Conservation (phyloP, 2,329 filamentous ascomycete genomes). For the Fusarium sp. region DNA sequence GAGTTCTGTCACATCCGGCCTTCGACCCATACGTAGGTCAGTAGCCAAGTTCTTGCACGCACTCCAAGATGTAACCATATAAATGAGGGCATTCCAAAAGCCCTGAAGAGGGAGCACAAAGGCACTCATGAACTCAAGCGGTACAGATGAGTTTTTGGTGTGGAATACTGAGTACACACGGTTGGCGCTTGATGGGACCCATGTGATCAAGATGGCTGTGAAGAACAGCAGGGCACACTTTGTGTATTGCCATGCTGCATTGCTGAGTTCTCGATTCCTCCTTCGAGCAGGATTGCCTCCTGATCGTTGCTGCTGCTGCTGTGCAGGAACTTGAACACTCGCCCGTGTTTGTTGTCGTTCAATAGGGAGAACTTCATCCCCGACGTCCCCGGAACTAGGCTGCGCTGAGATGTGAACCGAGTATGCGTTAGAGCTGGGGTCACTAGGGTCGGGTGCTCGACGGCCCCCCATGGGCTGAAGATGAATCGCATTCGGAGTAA, state of each 20-base stretch:
- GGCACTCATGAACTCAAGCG: conserved; percentile 75
- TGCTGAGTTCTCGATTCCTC: conserved; percentile 65
- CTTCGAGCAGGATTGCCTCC: conserved; percentile 46
- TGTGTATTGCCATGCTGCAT: conserved; percentile 74
- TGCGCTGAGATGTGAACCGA: conserved; percentile 62
- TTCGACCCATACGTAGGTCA: conserved; percentile 48
- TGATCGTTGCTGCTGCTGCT: conserved; percentile 30
- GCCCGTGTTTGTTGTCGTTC: conserved; percentile 31
- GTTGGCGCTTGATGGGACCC: conserved; percentile 82
- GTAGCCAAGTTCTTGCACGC: conserved; percentile 64
- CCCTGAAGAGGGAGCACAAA: conserved; percentile 84
- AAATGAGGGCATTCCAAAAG: conserved; percentile 86
- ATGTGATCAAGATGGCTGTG: conserved; percentile 75
- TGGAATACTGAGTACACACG: conserved; percentile 76
- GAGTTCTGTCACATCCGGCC: conserved; percentile 50
- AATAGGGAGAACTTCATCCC: conserved; percentile 44
- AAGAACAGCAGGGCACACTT: conserved; percentile 79
- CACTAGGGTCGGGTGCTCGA: conserved; percentile 23
- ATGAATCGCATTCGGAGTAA: conserved; percentile 34
- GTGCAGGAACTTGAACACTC: conserved; percentile 16
- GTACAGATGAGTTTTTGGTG: conserved; percentile 60
- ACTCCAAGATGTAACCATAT: conserved; percentile 74
- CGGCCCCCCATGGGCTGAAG: conserved; percentile 39
- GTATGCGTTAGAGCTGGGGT: conserved; percentile 49
- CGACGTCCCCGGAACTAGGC: conserved; percentile 26